Evolutionary conservation across 345 rosid species (phyloP), one percentile per base, ranked within the genome.

Genomic region (Salix koriyanagi): DNA sequence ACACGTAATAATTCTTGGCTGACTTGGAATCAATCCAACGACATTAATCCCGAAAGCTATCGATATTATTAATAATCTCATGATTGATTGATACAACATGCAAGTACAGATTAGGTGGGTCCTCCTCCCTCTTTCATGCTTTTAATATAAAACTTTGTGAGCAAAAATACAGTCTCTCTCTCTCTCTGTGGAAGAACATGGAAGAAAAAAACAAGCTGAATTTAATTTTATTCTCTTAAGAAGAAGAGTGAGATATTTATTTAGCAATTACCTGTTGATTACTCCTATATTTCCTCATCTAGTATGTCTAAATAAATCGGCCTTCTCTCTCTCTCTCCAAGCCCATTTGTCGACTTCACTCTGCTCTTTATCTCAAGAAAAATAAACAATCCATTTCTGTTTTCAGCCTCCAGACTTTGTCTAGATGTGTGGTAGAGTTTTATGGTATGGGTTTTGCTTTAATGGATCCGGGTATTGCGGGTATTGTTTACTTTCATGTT

Each of bases 391-490:
- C 37, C 14, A 14, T 9, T 65, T 48, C 36, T 15, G 42, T 28
- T 36, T 9, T 39, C 25, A 34, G 39, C 4, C 10, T 37, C 21
- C 23, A 6, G 28, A 58, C 28, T 58, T 58, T 26, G 28, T 58
- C 23, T 58, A 10, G 28, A 58, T 37, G 37, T 46, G 25, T 32
- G 26, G 26, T 23, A n/a, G 34, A 37, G n/a, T 58, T 69, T 34
- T 34, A n/a, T 56, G 64, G 65, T 67, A 56, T 68, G 77, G 77
- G 74, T 78, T 68, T 78, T 73, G 50, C 65, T 73, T 52, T 68
- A 13, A 30, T 61, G 74, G 78, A 79, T 79, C 82, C 74, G 82
- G 74, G 77, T 66, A 13, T 58, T 56, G 32, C 74, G 82, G 74
- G 77, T 66, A 13, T 58, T 56, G 32, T 44, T 26, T 13, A 11